A percentile compares a stretch with the other conserved stretches of the same genome.
These are phyloP conservation scores for Russula griseocarnosa DNA, from an alignment of 768 basidiomycete species.

Conservation along the genomic window DNA sequence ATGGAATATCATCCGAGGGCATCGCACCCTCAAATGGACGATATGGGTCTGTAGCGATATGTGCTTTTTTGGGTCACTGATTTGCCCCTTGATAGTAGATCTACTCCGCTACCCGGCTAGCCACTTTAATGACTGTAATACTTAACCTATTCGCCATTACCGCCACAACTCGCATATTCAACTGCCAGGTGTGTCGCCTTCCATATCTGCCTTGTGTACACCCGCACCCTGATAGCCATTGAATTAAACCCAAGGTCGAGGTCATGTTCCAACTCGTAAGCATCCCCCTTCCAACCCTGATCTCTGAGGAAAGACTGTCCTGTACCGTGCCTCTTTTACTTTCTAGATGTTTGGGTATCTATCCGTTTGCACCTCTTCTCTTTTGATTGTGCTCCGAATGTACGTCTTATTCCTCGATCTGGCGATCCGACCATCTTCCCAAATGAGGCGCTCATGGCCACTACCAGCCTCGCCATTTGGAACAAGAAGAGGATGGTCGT, in stretches of 20 bases:
- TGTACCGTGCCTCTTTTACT: no score
- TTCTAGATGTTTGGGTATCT: neutral
- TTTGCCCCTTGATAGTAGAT: neutral
- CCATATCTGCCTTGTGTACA: neutral
- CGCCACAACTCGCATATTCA: neutral
- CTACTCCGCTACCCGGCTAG: neutral
- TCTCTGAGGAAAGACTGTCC: neutral
- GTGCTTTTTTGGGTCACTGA: neutral
- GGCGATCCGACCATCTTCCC: no score
- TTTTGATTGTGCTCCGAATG: conserved; percentile 6
- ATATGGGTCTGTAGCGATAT: neutral
- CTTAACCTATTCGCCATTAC: neutral
- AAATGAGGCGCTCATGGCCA: neutral
- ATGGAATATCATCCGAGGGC: neutral
- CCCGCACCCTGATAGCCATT: neutral
- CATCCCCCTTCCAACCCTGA: no score
- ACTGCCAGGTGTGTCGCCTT: neutral
- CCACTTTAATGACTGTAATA: neutral
- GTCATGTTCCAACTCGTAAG: neutral
- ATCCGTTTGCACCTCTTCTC: neutral
- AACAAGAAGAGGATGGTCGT: neutral
- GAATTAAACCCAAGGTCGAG: neutral
- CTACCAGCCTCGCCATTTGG: neutral
- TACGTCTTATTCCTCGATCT: neutral
- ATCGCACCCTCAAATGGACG: neutral